Base-by-base conservation (phyloP, 1,284 basidiomycete species). In the Fomitopsis betulina region DNA sequence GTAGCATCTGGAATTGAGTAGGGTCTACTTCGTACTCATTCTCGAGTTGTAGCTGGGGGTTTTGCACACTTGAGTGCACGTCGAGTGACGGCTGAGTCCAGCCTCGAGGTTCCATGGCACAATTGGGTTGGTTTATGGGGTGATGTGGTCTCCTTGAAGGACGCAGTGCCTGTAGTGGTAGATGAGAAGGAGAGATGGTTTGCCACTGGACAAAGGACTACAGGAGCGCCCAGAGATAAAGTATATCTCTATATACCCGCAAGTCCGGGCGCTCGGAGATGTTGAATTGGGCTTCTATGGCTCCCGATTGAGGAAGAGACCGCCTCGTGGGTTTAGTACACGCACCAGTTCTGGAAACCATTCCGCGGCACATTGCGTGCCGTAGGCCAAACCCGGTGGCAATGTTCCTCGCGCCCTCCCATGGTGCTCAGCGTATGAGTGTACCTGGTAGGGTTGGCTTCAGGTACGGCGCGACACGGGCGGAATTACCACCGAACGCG, bases 1-100 rank as follows among this genome's bases (percentile, higher is more conserved):
- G 65, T 53, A 66, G 58, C 56, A 67, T 60, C 49, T 64, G 56
- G 62, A 62, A 68, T 47, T 66, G 61, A 30, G 60, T 57, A 7
- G 67, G 63, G 39, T 68, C 68, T 35, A 68, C 58, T 51, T 64
- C 63, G 61, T 63, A 63, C 59, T 73, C 70, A 54, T 66, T 64
- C 63, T 71, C 70, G 55, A 71, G 70, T 62, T 60, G 59, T 15
- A 63, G 60, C 53, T 63, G 57, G 30, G 55, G 59, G 8, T 55
- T 38, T 40, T 66, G 68, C 13, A 62, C 32, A 15, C 30, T 35
- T 9, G 49, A 23, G n/a, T 23, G 32, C 32, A 51, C 15, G 32
- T 4, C 23, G 13, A 47, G 33, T 9, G 49, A 51, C 5, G 49
- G 32, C 23, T 37, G n/a, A 13, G 32, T 51, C 49, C 49, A 51